Evolutionary conservation across 2,329 filamentous ascomycete genomes (phyloP), one percentile per base, ranked within the genome.

Genomic region (Orbilia blumenaviensis): DNA sequence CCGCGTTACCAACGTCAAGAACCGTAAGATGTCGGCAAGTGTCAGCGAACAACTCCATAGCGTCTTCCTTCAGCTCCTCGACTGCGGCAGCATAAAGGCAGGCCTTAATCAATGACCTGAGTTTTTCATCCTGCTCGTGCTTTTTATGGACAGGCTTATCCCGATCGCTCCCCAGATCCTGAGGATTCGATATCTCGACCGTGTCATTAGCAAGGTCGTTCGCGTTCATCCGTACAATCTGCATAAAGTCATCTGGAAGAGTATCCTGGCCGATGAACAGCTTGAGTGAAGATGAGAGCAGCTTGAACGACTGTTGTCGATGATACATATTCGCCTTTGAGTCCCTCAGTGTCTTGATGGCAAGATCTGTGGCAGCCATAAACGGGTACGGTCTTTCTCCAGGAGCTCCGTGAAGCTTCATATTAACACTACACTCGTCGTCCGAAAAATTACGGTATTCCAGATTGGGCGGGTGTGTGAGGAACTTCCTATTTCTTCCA

Each of bases 401-500:
- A 80, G 93, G 93, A 0, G 95, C 94, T 0, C 95, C 95, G 72
- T 96, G 91, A 10, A 99, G 87, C 34, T 92, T 90, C 71, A 99
- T 85, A 79, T 98, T 94, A 78, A 97, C 92, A 81, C 92, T 97
- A 0, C 93, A 88, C 18, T 89, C 85, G 80, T 98, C 95, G 82
- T 99, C 95, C 4, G 94, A 90, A 81, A 91, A 98, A 58, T 90
- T 87, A 82, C 93, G 90, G 83, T 92, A 98, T 0, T 89, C 87
- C 10, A 99, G 87, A n/a, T 90, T 89, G 4, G 94, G 90, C 1
- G 94, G 92, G 54, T 93, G 92, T 4, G 92, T 97, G 85, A 98
- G 90, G 82, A 97, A 99, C 81, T 96, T 97, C 36, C 96, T 87
- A 81, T 99, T 99, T 25, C 95, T 89, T 6, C 95, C 95, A 50